Evolutionary conservation across 169 alveolate species (phyloP), one percentile per base, ranked within the genome.

Genomic region (Plasmodium cynomolgi): DNA sequence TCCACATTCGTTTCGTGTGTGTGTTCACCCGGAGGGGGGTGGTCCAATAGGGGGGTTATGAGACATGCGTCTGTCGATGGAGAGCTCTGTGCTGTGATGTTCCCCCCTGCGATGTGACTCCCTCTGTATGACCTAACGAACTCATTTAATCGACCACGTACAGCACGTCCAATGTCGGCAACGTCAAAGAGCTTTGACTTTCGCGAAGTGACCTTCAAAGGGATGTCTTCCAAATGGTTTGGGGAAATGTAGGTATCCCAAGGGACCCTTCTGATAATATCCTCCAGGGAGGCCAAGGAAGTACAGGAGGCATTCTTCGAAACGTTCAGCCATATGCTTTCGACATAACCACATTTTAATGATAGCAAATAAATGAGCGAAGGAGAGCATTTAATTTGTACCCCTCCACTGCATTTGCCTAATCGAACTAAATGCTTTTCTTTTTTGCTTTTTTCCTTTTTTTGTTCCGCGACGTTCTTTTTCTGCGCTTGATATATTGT

Each of bases 251-350:
- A 79, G 8, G 47, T 39, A 26, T 56, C 26, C 94, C 94, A 90
- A n/a, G 82, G 91, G 20, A 90, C 33, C 74, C 34, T 90, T 58
- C 9, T 62, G 34, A 90, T 37, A 31, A 81, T 90, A 15, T 44
- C 54, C 13, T 56, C 47, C 72, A 90, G 82, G 26, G 84, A 58
- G 20, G 74, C 20, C 83, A 80, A 23, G 37, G 94, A 90, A 26
- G 39, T 62, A 39, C 94, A 90, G 33, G 81, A 41, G 44, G 41
- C 73, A 47, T 90, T 90, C 54, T 90, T 90, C 50, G 94, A 7
- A 9, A 90, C 75, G 37, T 90, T 90, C 8, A 90, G 54, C 94
- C 94, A 90, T 80, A 90, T 90, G 33, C 94, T 80, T 90, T 90
- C 94, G n/a, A 80, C 23, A 80, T 90, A 90, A 15, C 56, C 83